These are phyloP conservation scores for Elsinoe australis DNA, from an alignment of 2,329 filamentous ascomycete genomes.

Conservation along the genomic window DNA sequence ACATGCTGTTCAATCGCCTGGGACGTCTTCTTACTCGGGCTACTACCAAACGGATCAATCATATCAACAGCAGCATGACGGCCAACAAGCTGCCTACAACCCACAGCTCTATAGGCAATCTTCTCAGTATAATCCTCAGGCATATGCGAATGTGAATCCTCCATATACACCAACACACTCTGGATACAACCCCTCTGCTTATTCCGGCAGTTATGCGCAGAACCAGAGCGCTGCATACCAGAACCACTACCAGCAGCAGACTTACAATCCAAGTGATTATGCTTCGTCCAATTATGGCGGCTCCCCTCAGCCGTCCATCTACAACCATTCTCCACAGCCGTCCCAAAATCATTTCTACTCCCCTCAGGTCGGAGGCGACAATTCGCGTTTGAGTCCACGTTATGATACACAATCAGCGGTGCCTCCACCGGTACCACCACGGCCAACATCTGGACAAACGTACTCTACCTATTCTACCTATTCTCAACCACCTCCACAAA, in stretches of 20 bases:
- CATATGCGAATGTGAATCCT: conserved; percentile 41
- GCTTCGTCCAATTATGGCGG: conserved; percentile 8
- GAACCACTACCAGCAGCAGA: conserved; percentile 21
- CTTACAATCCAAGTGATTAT: conserved; percentile 24
- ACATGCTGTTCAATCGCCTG: conserved; percentile 23
- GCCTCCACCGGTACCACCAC: conserved; percentile 23
- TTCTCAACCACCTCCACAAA: conserved; percentile 18
- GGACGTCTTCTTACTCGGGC: conserved; percentile 19
- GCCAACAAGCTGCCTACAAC: conserved; percentile 46
- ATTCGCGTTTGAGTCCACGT: conserved; percentile 21
- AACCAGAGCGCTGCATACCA: conserved; percentile 2
- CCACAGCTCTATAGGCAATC: conserved; percentile 52
- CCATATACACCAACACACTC: conserved; percentile 20
- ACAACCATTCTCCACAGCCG: conserved; percentile 17
- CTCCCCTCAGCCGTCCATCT: conserved; percentile 21
- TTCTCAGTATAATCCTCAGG: conserved; percentile 63
- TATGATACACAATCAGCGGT: conserved; percentile 19
- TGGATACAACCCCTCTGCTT: conserved; percentile 24
- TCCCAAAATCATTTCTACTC: conserved; percentile 9
- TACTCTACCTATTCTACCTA: conserved; percentile 20
- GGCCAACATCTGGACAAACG: conserved; percentile 16
- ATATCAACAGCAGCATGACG: conserved; percentile 2
- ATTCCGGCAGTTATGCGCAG: conserved; percentile 22
- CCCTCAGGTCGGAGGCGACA: neutral
- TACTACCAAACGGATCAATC: conserved; percentile 15